A percentile compares a stretch with the other conserved stretches of the same genome.
These are phyloP conservation scores for Backusella circina DNA, from an alignment of 192 early-diverging fungal genomes.

Conservation along the genomic window DNA sequence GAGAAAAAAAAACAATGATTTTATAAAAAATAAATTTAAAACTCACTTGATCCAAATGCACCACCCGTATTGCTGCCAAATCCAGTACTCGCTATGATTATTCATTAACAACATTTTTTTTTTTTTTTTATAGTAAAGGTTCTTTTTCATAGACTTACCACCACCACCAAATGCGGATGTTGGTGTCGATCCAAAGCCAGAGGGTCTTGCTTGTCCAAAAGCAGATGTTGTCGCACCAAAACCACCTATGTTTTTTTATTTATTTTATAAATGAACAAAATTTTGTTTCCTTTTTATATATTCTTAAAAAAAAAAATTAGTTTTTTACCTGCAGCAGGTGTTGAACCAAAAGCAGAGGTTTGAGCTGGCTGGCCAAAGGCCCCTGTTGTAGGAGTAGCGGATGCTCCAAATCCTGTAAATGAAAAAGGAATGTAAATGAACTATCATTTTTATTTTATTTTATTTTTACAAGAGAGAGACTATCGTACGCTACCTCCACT, in stretches of 20 bases:
- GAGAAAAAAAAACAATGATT: not conserved
- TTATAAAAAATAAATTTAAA: not conserved
- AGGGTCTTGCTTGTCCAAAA: conserved; percentile 26
- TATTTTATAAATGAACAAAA: not conserved
- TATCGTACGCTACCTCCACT: not conserved
- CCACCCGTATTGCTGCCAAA: conserved; percentile 10
- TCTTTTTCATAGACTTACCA: not conserved
- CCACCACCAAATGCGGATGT: conserved; percentile 28
- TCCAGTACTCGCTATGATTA: not conserved
- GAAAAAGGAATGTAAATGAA: too few species aligned
- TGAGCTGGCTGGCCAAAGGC: conserved; percentile 31
- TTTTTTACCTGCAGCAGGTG: conserved; percentile 7
- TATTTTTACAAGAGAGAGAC: too few species aligned
- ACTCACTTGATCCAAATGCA: conserved; percentile 12
- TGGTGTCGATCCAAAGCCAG: conserved; percentile 37
- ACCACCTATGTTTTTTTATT: not conserved
- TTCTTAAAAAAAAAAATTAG: too few species aligned
- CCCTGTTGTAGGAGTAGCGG: not conserved
- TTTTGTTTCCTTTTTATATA: not conserved
- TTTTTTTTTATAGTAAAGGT: not conserved
- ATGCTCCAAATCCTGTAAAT: not conserved
- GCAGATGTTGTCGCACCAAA: conserved; percentile 11
- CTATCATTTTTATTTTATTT: too few species aligned
- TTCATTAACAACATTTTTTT: not conserved
- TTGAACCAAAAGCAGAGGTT: conserved; percentile 31